Percentiles rank a stretch among this genome's conserved stretches.
Evolutionary conservation across 2,329 filamentous ascomycete genomes (phyloP).

Genomic region (Madurella mycetomatis): DNA sequence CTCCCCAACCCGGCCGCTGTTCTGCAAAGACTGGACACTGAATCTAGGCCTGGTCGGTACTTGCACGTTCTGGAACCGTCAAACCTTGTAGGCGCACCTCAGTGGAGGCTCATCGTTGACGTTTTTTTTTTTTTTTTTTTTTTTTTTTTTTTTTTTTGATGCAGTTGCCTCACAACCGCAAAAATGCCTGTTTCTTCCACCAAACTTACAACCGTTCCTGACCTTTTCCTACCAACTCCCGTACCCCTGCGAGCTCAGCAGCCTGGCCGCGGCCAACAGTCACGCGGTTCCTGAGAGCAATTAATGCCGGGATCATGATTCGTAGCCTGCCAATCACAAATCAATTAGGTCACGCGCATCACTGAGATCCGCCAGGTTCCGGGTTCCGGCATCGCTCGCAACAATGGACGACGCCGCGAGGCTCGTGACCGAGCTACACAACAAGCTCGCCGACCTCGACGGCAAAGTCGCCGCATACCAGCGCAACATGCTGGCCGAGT

Average conservation of each 20-base stretch:
- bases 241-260: background rate
- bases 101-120: conserved; percentile 7
- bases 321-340: conserved; percentile 14
- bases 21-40: conserved; percentile 3
- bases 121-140: too few relatives aligned
- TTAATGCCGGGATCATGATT: conserved; percentile 15
- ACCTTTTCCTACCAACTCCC: background rate
- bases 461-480: conserved; percentile 53
- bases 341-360: conserved; percentile 21
- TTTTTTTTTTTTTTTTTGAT: too few relatives aligned
- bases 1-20: background rate
- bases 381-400: conserved; percentile 18
- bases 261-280: background rate
- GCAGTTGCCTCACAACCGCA: conserved; percentile 4
- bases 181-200: background rate
- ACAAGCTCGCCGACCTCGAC: conserved; percentile 54
- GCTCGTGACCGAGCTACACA: conserved; percentile 49
- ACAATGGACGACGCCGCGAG: conserved; percentile 46
- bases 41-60: conserved; percentile 2
- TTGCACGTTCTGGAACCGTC: conserved; percentile 16
- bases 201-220: background rate
- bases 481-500: conserved; percentile 54
- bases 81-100: background rate
- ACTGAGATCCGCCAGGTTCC: conserved; percentile 9
- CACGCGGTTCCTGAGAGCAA: background rate